phyloP scores from a whole-genome alignment of 768 basidiomycete genomes.

The Sporobolomyces phaffii region DNA sequence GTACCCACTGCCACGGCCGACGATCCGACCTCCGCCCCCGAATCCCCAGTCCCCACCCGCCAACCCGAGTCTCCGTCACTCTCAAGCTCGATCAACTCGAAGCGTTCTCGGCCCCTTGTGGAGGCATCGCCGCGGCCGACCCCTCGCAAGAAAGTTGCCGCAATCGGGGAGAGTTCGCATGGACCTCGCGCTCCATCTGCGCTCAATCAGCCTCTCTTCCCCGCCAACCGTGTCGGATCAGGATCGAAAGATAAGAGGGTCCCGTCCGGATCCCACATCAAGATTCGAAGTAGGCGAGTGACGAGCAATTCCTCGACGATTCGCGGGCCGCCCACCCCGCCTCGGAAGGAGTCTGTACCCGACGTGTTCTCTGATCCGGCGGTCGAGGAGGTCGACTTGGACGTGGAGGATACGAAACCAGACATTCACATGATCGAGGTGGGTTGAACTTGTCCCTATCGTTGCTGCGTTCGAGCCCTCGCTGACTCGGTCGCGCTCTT shows the following conservation, averaged over 20 bases:
- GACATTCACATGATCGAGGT: conserved; percentile 10
- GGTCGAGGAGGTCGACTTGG: not conserved
- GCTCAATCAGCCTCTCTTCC: conserved; percentile 10
- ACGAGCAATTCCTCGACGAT: conserved; percentile 26
- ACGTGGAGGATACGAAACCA: not conserved
- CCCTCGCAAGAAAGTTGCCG: conserved; percentile 31
- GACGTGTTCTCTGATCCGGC: conserved; percentile 18
- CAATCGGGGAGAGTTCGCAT: not conserved
- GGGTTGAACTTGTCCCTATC: not conserved
- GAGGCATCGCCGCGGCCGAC: conserved; percentile 28
- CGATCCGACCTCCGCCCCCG: not conserved
- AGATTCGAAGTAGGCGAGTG: conserved; percentile 11
- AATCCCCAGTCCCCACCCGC: not conserved
- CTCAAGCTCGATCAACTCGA: conserved; percentile 6
- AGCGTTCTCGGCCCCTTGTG: conserved; percentile 12
- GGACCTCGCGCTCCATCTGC: conserved; percentile 14
- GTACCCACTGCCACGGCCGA: not conserved
- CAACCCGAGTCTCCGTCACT: not conserved
- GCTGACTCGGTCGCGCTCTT: not conserved
- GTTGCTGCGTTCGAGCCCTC: not conserved
- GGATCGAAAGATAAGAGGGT: not conserved
- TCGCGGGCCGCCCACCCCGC: conserved; percentile 19
- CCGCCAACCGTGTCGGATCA: not conserved
- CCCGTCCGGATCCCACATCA: conserved; percentile 7
- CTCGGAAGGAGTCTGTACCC: not conserved